Evolutionary conservation across 176 grass and related monocot genomes (phyloP).

Genomic region (Oryza officinalis): DNA sequence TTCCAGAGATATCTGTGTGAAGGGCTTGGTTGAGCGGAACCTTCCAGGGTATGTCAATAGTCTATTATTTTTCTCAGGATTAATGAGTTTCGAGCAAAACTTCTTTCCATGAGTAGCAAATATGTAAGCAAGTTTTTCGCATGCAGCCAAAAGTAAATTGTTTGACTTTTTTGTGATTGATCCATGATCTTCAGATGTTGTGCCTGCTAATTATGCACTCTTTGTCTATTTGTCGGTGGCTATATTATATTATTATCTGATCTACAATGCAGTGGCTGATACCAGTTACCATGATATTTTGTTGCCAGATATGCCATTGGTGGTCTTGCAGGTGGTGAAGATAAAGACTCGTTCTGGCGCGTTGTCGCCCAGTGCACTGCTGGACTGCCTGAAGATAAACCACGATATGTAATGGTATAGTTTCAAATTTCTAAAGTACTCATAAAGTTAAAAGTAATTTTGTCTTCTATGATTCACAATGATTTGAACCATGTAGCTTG

Average conservation of each 20-base stretch:
- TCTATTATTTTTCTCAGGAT: not conserved
- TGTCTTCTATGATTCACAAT: not conserved
- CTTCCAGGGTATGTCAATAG: constrained; percentile 73
- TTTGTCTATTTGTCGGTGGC: constrained; percentile 9
- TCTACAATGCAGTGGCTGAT: not conserved
- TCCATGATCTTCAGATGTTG: not conserved
- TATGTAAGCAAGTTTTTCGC: not conserved
- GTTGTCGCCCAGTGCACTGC: constrained; percentile 94
- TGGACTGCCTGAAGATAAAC: constrained; percentile 93
- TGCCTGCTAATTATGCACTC: not conserved
- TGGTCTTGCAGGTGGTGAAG: constrained; percentile 95
- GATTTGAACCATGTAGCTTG: not conserved
- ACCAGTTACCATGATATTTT: not conserved
- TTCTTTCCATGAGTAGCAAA: constrained; percentile 6
- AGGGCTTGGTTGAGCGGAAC: constrained; percentile 83
- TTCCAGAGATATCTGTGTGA: constrained; percentile 89
- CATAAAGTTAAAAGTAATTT: not conserved
- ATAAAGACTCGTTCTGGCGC: constrained; percentile 95
- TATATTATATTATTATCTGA: not conserved
- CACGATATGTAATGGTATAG: constrained; percentile 94
- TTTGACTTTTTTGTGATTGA: constrained; percentile 16
- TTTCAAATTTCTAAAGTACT: not conserved
- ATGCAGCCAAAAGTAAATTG: not conserved
- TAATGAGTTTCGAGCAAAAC: not conserved
- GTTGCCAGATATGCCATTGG: constrained; percentile 91